Percentiles rank a stretch among this genome's conserved stretches.
Evolutionary conservation across 2,329 filamentous ascomycete genomes (phyloP).

Genomic region (Diaporthe ilicicola): DNA sequence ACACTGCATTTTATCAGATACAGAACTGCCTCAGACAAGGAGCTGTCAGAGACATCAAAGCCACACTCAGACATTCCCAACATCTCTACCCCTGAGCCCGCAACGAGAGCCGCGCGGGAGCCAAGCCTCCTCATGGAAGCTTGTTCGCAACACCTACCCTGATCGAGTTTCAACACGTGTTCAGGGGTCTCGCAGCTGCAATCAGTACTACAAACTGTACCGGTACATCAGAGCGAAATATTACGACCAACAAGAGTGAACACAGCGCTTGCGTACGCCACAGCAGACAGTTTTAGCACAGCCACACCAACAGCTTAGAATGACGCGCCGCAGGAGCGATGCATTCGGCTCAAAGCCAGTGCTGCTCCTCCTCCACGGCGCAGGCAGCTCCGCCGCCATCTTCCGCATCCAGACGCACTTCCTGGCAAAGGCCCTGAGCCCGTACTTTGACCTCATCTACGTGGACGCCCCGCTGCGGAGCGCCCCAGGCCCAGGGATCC

Average conservation of each 20-base stretch:
- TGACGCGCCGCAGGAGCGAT: constrained; percentile 4
- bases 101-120: background rate
- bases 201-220: background rate
- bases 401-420: constrained; percentile 48
- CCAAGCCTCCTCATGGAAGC: background rate
- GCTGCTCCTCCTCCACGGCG: constrained; percentile 50
- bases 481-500: constrained; percentile 45
- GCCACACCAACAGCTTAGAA: background rate
- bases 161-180: background rate
- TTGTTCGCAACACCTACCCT: background rate
- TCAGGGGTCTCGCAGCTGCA: background rate
- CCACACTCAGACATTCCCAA: background rate
- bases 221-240: background rate
- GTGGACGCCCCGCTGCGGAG: constrained; percentile 43
- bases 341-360: constrained; percentile 11
- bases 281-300: no score
- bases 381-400: constrained; percentile 47
- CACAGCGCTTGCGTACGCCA: background rate
- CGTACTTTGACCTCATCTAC: constrained; percentile 47
- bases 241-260: background rate
- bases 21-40: no score
- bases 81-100: background rate
- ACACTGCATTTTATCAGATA: no score
- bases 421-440: constrained; percentile 41
- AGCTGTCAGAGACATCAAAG: background rate